Conservation (phyloP, 495 filamentous ascomycete species). For the Penicillium coffeae region DNA sequence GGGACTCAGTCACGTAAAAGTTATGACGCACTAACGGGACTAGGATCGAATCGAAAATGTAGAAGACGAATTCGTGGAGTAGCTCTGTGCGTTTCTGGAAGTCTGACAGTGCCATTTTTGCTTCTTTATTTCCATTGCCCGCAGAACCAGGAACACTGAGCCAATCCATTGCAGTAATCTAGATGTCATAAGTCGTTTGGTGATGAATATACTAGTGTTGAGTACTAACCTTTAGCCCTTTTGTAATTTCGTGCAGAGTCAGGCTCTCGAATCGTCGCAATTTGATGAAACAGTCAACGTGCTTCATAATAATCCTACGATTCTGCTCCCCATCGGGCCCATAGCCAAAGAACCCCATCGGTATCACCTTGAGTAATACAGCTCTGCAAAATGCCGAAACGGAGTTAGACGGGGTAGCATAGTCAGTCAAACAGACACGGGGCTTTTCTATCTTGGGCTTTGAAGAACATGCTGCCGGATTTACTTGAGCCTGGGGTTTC, state of each 20-base stretch:
- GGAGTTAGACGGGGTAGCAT: constrained; percentile 63
- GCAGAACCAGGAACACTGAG: constrained; percentile 49
- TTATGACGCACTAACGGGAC: constrained; percentile 82
- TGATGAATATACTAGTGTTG: background rate
- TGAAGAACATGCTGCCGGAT: background rate
- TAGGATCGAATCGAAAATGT: constrained; percentile 83
- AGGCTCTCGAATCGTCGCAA: constrained; percentile 78
- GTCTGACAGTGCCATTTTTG: constrained; percentile 69
- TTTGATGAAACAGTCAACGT: constrained; percentile 72
- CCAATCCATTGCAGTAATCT: constrained; percentile 72
- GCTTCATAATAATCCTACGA: constrained; percentile 52
- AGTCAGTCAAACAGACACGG: constrained; percentile 53
- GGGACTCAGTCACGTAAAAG: constrained; percentile 94
- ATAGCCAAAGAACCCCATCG: constrained; percentile 69
- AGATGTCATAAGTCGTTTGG: background rate
- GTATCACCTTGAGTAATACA: constrained; percentile 69
- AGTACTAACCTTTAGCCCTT: constrained; percentile 67
- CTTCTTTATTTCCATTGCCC: constrained; percentile 1
- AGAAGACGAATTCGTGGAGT: constrained; percentile 83
- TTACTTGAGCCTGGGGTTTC: background rate
- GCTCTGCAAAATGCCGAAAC: constrained; percentile 89
- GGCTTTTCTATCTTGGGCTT: constrained; percentile 4
- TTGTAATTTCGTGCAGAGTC: constrained; percentile 71
- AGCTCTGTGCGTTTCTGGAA: constrained; percentile 72
- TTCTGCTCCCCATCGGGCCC: constrained; percentile 54